A percentile compares a stretch with the other conserved stretches of the same genome.
These are phyloP conservation scores for Litsea cubeba DNA, from an alignment of 164 flowering plant species.

Conservation along the genomic window DNA sequence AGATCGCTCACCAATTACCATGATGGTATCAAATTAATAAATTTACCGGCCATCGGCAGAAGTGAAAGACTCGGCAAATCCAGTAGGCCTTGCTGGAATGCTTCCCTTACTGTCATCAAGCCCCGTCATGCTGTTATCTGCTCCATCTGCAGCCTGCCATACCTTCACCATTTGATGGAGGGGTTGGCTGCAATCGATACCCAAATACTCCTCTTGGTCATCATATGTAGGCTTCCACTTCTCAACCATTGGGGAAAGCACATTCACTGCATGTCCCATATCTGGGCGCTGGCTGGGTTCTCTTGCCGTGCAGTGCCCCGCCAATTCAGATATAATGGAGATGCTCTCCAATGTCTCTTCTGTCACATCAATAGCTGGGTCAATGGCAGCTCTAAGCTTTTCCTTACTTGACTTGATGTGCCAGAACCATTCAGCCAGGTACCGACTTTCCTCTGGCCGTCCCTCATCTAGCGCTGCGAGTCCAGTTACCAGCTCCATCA, in stretches of 20 bases:
- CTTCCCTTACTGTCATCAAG: constrained; percentile 63
- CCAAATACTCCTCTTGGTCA: constrained; percentile 43
- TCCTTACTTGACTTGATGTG: constrained; percentile 50
- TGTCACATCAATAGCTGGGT: constrained; percentile 45
- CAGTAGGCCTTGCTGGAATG: constrained; percentile 64
- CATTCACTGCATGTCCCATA: constrained; percentile 78
- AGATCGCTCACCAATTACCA: background rate
- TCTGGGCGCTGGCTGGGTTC: constrained; percentile 79
- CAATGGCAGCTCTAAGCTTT: constrained; percentile 49
- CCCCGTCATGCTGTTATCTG: constrained; percentile 26
- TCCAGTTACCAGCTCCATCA: constrained; percentile 84
- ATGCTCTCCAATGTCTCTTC: constrained; percentile 57
- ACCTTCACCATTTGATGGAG: constrained; percentile 60
- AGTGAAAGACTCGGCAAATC: constrained; percentile 66
- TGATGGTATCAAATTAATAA: too few relatives aligned
- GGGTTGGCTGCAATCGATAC: constrained; percentile 55
- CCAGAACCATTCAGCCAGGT: constrained; percentile 74
- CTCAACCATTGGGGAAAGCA: constrained; percentile 54
- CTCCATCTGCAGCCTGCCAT: constrained; percentile 63
- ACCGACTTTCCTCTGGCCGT: constrained; percentile 66
- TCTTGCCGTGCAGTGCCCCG: constrained; percentile 82
- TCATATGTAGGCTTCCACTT: constrained; percentile 61
- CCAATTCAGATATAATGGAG: constrained; percentile 55
- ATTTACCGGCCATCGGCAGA: constrained; percentile 53
- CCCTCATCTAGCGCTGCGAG: constrained; percentile 65